These are phyloP conservation scores for Fusarium bactridioides DNA, from an alignment of 2,329 filamentous ascomycete genomes.

Conservation along the genomic window DNA sequence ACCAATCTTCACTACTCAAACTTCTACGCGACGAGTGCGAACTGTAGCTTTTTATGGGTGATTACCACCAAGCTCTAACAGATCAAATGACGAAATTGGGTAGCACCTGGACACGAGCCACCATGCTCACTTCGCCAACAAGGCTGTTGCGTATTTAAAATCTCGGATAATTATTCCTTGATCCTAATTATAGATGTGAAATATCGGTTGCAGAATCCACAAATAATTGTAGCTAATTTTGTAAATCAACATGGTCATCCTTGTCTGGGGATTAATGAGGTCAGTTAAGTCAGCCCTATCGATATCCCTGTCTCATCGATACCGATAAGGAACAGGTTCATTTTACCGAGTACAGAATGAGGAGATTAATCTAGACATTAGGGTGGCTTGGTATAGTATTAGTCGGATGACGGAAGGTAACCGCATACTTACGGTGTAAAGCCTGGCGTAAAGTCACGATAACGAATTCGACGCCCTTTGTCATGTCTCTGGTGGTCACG, in stretches of 20 bases:
- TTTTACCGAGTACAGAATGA: too few relatives aligned
- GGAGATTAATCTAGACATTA: accelerated
- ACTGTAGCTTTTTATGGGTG: not conserved
- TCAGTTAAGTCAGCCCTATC: not conserved
- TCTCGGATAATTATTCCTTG: not conserved
- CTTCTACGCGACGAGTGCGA: not conserved
- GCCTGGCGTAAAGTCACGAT: not conserved
- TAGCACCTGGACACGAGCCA: not conserved
- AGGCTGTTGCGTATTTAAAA: not conserved
- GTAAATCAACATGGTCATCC: not conserved
- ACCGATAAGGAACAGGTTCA: not conserved
- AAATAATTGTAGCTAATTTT: not conserved
- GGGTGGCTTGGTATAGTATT: accelerated
- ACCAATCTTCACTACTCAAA: accelerated
- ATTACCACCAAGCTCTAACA: not conserved
- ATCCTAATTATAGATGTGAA: not conserved
- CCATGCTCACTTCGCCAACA: not conserved
- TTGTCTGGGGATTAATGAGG: not conserved
- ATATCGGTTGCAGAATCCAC: not conserved
- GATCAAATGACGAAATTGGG: not conserved
- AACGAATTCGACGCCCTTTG: not conserved
- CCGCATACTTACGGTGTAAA: not conserved
- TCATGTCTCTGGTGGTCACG: not conserved
- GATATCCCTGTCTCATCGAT: not conserved
- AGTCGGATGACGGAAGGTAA: not conserved